A percentile compares a stretch with the other conserved stretches of the same genome.
Conservation (phyloP, 1,284 basidiomycete genomes). For the Phellinidium pouzarii region DNA sequence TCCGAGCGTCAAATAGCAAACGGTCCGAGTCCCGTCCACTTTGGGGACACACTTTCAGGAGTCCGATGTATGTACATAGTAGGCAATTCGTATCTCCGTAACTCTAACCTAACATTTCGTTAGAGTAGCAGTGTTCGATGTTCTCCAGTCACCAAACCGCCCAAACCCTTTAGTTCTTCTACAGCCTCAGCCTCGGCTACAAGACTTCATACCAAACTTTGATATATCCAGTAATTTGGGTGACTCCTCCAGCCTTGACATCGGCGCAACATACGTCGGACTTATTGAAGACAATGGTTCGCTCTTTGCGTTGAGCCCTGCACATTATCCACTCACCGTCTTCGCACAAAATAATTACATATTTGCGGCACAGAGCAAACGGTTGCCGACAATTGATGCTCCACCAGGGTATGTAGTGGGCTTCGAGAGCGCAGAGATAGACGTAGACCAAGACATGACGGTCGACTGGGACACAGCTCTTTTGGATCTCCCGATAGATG, state of each 20-base stretch:
- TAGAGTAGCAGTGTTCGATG: slow-evolving; percentile 77
- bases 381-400: slow-evolving; percentile 15
- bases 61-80: slow-evolving; percentile 42
- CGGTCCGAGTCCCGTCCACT: slow-evolving; percentile 36
- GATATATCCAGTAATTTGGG: slow-evolving; percentile 32
- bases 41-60: slow-evolving; percentile 52
- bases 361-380: slow-evolving; percentile 24
- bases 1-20: slow-evolving; percentile 39
- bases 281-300: slow-evolving; percentile 54
- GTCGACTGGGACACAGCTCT: neutral
- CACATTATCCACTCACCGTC: slow-evolving; percentile 66
- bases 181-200: slow-evolving; percentile 66
- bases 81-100: neutral
- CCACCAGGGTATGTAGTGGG: slow-evolving; percentile 3
- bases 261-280: slow-evolving; percentile 65
- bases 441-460: neutral
- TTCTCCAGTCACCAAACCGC: slow-evolving; percentile 43
- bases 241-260: slow-evolving; percentile 33
- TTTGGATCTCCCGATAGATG: slow-evolving; percentile 32
- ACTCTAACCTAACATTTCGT: slow-evolving; percentile 14
- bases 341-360: slow-evolving; percentile 49
- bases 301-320: slow-evolving; percentile 72
- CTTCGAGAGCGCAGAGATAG: neutral
- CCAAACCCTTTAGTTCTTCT: slow-evolving; percentile 66
- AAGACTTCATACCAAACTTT: slow-evolving; percentile 50